Base-by-base conservation (phyloP, 2,329 filamentous ascomycete genomes). In the Corniculantispora saksenae region DNA sequence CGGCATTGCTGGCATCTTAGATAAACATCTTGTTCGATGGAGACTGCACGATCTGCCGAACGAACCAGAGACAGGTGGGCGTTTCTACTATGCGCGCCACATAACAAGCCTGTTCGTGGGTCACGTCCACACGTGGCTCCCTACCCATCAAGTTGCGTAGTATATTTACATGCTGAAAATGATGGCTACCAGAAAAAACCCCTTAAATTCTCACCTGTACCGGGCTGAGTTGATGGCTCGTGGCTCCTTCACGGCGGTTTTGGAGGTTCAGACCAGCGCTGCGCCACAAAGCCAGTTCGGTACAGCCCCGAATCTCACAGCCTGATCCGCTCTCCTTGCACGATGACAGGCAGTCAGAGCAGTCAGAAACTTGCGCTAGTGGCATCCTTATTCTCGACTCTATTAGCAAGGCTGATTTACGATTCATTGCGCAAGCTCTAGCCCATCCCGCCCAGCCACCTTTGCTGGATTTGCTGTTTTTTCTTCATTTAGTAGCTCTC, bases 231-330 rank as follows among this genome's bases (percentile, higher is more conserved):
- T 13, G 38, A 6, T 43, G 38, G 38, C 17, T 43, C 38, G 38
- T 43, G 38, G 38, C 38, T 38, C 35, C 12, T 43, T 13, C 12
- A 13, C 51, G 35, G n/a, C 40, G 55, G 10, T 47, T 47, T n/a
- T 13, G n/a, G 38, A 12, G 38, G 40, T 58, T 25, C 38, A 27
- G 23, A 23, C 51, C n/a, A 17, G 51, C 3, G 25, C 56, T 48
- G 40, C 56, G 56, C 56, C 56, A 47, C 55, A 13, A 19, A 29
- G 15, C n/a, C 32, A 32, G 15, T 32, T 48, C 56, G 19, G 56
- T 59, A 59, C 56, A 47, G 56, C 40, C 56, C 38, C 56, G 27
- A 59, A 59, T 59, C 40, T 32, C 19, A 21, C 23, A 40, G 21
- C 38, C 35, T 3, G 13, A 10, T 43, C 10, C 47, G 23, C 48